phyloP scores from a whole-genome alignment of 192 early-diverging fungal genomes.

The Diversispora eburnea region DNA sequence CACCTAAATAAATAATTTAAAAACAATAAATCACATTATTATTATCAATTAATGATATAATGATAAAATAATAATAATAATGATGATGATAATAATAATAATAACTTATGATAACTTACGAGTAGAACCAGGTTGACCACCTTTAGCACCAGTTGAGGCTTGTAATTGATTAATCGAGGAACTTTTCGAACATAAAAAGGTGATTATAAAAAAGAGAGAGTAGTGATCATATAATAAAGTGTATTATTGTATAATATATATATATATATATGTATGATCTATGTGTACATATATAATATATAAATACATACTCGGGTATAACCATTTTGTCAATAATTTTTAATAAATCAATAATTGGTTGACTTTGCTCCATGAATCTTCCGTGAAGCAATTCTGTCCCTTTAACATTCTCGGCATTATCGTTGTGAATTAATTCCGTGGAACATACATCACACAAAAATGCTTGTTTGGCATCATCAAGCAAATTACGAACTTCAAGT shows the following conservation, averaged over 20 bases:
- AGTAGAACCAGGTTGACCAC: neutral
- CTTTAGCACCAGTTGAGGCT: neutral
- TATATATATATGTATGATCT: too few relatives aligned
- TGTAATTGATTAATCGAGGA: constrained; percentile 11
- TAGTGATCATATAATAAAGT: neutral
- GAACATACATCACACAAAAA: constrained; percentile 65
- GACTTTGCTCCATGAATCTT: constrained; percentile 64
- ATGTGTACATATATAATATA: too few relatives aligned
- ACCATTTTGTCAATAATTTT: constrained; percentile 67
- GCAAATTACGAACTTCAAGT: constrained; percentile 56
- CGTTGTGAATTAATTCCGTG: constrained; percentile 56
- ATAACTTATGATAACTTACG: neutral
- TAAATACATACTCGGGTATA: constrained; percentile 53
- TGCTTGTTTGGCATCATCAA: constrained; percentile 39
- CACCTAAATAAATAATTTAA: constrained; percentile 40
- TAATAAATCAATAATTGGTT: constrained; percentile 68
- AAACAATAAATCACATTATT: neutral
- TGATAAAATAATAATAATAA: neutral
- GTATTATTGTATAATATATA: neutral
- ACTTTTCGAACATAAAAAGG: constrained; percentile 2
- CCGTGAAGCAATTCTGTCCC: constrained; percentile 53
- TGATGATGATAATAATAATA: neutral
- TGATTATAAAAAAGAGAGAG: neutral
- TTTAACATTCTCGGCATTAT: constrained; percentile 56
- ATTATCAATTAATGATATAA: neutral